Base-by-base conservation (phyloP, 2,329 filamentous ascomycete genomes). In the Exophiala aquamarina region DNA sequence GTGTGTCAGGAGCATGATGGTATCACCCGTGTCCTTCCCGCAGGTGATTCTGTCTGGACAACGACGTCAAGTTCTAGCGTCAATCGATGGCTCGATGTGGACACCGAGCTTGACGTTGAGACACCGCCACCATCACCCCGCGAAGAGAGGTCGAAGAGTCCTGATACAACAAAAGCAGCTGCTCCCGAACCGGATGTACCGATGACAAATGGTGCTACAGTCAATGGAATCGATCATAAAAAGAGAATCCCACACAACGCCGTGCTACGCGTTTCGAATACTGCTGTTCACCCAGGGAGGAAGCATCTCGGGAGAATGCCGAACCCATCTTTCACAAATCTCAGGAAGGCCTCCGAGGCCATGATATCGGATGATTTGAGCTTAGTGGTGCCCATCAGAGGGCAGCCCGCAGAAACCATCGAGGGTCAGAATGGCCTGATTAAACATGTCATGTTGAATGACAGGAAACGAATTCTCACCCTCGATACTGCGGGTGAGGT, bases 401-500 rank as follows among this genome's bases (percentile, higher is more conserved):
- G 82, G 42, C 66, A 84, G 44, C 86, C 86, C 1, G 81, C 84
- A 55, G 88, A 92, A 64, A 89, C 87, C 0, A 93, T 98, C 38
- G 90, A 96, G 68, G 93, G 93, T 1, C 91, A 96, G 61, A 92
- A 95, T 69, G 93, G 93, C 8, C 72, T 98, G 43, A 89, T 97
- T 52, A 98, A 97, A 68, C 88, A 96, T 66, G 84, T 86, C 60
- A 78, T 97, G 58, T 75, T 98, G 51, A 97, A 95, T 66, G 92
- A 98, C 65, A 81, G 92, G 57, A 86, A 88, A 62, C 81, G 90
- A 49, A 91, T 94, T 3, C 73, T 98, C 55, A 98, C 93, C 0
- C 73, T 95, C 42, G 93, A 98, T 66, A 96, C 93, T 2, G 91
- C 92, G 1, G 93, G 93, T 13, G 93, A 98, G 63, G 91, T 97